Evolutionary conservation across 768 basidiomycete genomes (phyloP).

Genomic region (Chiua virens): DNA sequence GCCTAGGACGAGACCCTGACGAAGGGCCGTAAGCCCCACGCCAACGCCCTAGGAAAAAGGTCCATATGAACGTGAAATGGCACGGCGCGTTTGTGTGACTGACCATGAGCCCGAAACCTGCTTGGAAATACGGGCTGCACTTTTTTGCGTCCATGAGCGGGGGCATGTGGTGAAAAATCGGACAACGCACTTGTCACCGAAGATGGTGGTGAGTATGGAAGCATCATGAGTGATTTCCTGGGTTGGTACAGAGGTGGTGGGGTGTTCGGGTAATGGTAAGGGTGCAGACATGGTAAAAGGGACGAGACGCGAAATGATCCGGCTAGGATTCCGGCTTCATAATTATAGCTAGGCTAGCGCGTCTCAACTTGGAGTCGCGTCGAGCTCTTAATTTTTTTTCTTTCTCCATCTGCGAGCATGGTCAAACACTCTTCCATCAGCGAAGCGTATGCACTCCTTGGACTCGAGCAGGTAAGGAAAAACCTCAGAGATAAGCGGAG

Average conservation of each 20-base stretch:
- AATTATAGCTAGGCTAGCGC: constrained; percentile 17
- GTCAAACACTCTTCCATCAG: constrained; percentile 33
- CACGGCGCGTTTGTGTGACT: constrained; percentile 5
- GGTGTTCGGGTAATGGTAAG: not conserved
- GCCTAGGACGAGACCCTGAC: constrained; percentile 67
- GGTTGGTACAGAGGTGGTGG: not conserved
- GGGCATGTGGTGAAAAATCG: not conserved
- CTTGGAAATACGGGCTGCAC: constrained; percentile 93
- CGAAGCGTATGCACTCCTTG: constrained; percentile 46
- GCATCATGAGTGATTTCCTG: constrained; percentile 4
- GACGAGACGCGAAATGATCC: not conserved
- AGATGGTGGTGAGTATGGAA: constrained; percentile 40
- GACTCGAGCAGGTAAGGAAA: constrained; percentile 50
- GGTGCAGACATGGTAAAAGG: constrained; percentile 7
- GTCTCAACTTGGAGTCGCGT: constrained; percentile 30
- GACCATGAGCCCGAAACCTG: constrained; percentile 97
- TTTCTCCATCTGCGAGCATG: constrained; percentile 28
- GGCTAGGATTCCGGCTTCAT: not conserved
- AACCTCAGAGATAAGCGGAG: not conserved
- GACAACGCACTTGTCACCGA: constrained; percentile 67
- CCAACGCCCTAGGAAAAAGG: constrained; percentile 73
- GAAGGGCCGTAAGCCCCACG: constrained; percentile 74
- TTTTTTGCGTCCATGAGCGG: constrained; percentile 35
- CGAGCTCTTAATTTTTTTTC: constrained; percentile 16
- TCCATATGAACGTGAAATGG: not conserved